Evolutionary conservation across 495 filamentous ascomycete species (phyloP), one percentile per base, ranked within the genome.

Genomic region (Ramalina intermedia): DNA sequence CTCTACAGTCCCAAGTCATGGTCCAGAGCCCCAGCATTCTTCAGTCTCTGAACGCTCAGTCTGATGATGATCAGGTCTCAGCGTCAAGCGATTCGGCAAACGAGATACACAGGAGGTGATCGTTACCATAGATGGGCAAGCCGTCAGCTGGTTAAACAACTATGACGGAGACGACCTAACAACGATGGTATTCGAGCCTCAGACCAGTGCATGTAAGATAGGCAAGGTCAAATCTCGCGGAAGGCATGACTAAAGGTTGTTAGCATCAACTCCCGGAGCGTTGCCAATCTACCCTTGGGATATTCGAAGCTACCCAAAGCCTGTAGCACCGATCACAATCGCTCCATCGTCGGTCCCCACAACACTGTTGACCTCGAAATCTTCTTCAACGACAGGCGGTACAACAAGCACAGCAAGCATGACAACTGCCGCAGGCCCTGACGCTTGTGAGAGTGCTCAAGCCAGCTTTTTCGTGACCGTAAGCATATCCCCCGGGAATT

Each of bases 81-180:
- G 41, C 23, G 42, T 17, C 23, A 35, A 17, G 49, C 47, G 21
- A 33, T 40, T 14, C 50, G 57, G 41, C 44, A 55, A 29, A 36
- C 49, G 37, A 41, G 37, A 29, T 45, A 11, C 37, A 1, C 8
- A 9, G 12, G 23, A 49, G 16, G 49, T 57, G 20, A 39, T 47
- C 14, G 54, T 46, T 16, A 60, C 51, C 11, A 59, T 59, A 21
- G 43, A 59, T 41, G 59, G 51, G 12, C 23, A 42, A 4, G 47
- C 40, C 27, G 57, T 60, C 6, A 55, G 51, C 11, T 61, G 57
- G 54, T 51, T 50, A 5, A 58, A 60, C 39, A 47, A 41, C 11
- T 59, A 42, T 41, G 41, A 48, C 36, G 55, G 55, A 26, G 29
- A 33, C 29, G 39, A 23, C 16, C 43, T 39, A 9, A 14, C 16